Evolutionary conservation across 306 rosid species (phyloP), one percentile per base, ranked within the genome.

Genomic region (Hylodesmum podocarpum): DNA sequence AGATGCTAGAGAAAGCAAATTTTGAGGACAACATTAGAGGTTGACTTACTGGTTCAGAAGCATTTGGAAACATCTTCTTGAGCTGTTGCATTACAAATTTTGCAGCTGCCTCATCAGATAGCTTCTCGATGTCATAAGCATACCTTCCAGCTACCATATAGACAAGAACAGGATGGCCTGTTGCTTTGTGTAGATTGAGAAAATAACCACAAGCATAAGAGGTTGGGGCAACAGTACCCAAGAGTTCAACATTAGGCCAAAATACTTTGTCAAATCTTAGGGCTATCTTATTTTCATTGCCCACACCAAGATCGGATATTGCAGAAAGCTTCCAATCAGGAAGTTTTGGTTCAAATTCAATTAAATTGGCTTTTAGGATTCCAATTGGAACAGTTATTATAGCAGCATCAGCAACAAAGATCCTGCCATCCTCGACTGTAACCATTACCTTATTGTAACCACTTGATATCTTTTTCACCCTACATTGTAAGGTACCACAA

Each of bases 61-160:
- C 93, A 65, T 90, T 78, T 24, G 93, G 87, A 55, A 90, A 80
- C 93, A 90, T 90, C 84, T 85, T 90, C 81, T 85, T 88, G 57
- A 90, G 96, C 72, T 90, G 93, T 53, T 44, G 66, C 84, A 87
- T 88, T 6, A 84, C 93, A 49, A 85, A 87, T 4, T 75, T 76
- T 57, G 80, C 90, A 22, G 86, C 86, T 7, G 71, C 29, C 58
- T 83, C 90, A 14, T 88, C 81, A 31, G 89, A 75, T 50, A 74
- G 85, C 67, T 85, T 78, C 80, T 90, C 96, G 15, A 90, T 85
- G 82, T 88, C 96, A 55, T 82, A 83, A 24, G 96, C 96, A 57
- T 87, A 88, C 87, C 93, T 85, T 51, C 96, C 96, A 36, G 96
- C 93, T 8, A 87, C 92, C 96, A 90, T 90, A 66, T 88, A 90